phyloP scores from a whole-genome alignment of 148 eudicot species.

The Vaccinium macrocarpon region DNA sequence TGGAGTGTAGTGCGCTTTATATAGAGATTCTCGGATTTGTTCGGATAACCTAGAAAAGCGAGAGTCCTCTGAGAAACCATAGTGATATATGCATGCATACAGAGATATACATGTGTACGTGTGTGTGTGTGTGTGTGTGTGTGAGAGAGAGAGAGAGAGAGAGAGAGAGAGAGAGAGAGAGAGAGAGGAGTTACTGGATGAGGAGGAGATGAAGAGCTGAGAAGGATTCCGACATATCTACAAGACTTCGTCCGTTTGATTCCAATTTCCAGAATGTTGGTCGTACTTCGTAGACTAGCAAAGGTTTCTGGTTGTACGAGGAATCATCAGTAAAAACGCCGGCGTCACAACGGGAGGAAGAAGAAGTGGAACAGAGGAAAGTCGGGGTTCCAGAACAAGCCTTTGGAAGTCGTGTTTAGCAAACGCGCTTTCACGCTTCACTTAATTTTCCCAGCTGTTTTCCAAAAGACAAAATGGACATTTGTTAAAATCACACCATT shows the following conservation, averaged over 20 bases:
- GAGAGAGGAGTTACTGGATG: slow-evolving; percentile 35
- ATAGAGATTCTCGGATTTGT: slow-evolving; percentile 50
- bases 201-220: slow-evolving; percentile 32
- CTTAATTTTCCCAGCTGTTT: too few relatives aligned
- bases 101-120: neutral
- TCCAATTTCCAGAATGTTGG: too few relatives aligned
- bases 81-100: neutral
- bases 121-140: too few relatives aligned
- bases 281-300: neutral
- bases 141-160: slow-evolving; percentile 13
- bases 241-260: neutral
- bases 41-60: slow-evolving; percentile 46
- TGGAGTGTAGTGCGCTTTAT: slow-evolving; percentile 47
- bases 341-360: neutral
- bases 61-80: neutral
- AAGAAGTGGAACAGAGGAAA: too few relatives aligned
- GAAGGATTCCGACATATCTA: slow-evolving; percentile 30
- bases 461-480: too few relatives aligned
- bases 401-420: too few relatives aligned
- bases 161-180: slow-evolving; percentile 10
- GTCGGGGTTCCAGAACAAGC: too few relatives aligned
- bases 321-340: neutral
- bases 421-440: too few relatives aligned
- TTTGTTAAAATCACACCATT: too few relatives aligned
- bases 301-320: slow-evolving; percentile 21